phyloP scores from a whole-genome alignment of 495 filamentous ascomycete species.

The Ramalina intermedia region DNA sequence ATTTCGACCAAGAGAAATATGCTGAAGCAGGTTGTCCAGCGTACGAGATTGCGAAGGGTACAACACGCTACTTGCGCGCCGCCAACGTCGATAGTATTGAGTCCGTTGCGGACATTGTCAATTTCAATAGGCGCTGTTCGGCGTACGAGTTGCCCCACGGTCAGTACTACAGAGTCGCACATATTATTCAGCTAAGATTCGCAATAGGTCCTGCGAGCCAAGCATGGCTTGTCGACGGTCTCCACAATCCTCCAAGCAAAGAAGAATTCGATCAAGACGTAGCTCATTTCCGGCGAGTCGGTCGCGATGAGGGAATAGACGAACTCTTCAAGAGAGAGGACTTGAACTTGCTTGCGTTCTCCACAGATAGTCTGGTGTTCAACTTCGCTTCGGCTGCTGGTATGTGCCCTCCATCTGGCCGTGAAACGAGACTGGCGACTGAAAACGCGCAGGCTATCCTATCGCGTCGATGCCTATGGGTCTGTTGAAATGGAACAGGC shows the following conservation, averaged over 20 bases:
- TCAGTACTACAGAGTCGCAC: not conserved
- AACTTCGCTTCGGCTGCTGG: conserved; percentile 20
- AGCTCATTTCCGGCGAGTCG: conserved; percentile 3
- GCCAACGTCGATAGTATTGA: conserved; percentile 1
- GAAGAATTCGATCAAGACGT: conserved; percentile 10
- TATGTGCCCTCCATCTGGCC: not conserved
- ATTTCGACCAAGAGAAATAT: not conserved
- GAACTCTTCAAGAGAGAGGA: conserved; percentile 11
- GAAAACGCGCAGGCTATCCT: not conserved
- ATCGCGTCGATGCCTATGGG: conserved; percentile 2
- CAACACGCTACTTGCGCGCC: conserved; percentile 11
- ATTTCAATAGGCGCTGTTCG: conserved; percentile 17
- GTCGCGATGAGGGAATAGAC: conserved; percentile 8
- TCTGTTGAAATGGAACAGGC: not conserved
- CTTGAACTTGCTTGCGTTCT: conserved; percentile 19
- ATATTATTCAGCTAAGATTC: not conserved
- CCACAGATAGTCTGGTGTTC: conserved; percentile 19
- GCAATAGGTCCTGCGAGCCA: conserved; percentile 13
- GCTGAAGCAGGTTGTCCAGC: not conserved
- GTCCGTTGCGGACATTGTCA: conserved; percentile 14
- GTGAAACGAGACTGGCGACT: not conserved
- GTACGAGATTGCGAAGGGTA: conserved; percentile 6
- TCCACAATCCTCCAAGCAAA: conserved; percentile 8
- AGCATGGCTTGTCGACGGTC: conserved; percentile 14
- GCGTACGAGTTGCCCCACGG: conserved; percentile 15